Conservation (phyloP, 148 eudicot genomes). For the Limonium bicolor region DNA sequence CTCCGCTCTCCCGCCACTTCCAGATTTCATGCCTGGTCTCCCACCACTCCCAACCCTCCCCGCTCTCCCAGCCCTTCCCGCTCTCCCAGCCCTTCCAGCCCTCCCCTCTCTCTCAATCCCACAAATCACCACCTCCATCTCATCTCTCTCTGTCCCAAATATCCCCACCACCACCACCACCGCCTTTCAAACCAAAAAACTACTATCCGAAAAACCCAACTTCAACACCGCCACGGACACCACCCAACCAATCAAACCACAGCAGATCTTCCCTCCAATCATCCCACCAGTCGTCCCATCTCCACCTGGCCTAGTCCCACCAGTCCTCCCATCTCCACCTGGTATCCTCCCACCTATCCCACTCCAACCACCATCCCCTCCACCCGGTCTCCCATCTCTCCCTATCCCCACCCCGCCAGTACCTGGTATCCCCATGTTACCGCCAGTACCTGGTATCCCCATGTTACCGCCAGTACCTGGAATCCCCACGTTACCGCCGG, state of each 20-base stretch:
- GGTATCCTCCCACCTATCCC: slow-evolving; percentile 36
- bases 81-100: slow-evolving; percentile 21
- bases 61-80: slow-evolving; percentile 31
- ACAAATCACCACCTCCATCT: too few relatives aligned
- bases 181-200: too few relatives aligned
- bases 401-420: too few relatives aligned
- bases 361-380: slow-evolving; percentile 15
- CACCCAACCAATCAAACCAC: too few relatives aligned
- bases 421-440: too few relatives aligned
- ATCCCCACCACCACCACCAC: too few relatives aligned
- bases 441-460: slow-evolving; percentile 12
- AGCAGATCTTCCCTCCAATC: too few relatives aligned
- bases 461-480: slow-evolving; percentile 13
- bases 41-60: slow-evolving; percentile 44
- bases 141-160: too few relatives aligned
- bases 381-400: slow-evolving; percentile 29
- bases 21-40: slow-evolving; percentile 30
- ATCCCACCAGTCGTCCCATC: too few relatives aligned
- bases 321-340: slow-evolving; percentile 15
- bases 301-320: slow-evolving; percentile 22
- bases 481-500: slow-evolving; percentile 1
- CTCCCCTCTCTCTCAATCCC: too few relatives aligned
- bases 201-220: too few relatives aligned
- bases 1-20: slow-evolving; percentile 24
- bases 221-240: too few relatives aligned